phyloP scores from a whole-genome alignment of 805 yeast genomes.

The Sugiyamaella lignohabitans region DNA sequence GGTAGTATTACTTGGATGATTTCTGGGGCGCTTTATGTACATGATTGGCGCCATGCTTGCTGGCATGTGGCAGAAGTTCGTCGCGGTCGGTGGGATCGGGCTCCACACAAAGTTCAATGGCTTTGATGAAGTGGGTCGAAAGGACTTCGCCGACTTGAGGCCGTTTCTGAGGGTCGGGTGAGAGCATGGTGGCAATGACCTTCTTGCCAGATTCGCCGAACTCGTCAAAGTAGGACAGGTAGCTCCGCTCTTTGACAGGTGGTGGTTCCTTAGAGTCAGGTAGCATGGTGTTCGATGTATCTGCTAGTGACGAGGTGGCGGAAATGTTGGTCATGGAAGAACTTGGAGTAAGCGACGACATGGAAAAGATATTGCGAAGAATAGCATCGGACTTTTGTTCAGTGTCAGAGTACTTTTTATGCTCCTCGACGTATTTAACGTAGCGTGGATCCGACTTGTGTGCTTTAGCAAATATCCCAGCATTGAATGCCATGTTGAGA shows the following conservation, averaged over 20 bases:
- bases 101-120: conserved; percentile 18
- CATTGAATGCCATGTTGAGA: conserved; percentile 50
- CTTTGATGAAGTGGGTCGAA: conserved; percentile 11
- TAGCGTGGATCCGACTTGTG: conserved; percentile 23
- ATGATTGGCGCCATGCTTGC: not conserved
- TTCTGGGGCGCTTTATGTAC: not conserved
- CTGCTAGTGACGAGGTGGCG: too few species aligned
- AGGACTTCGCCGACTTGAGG: conserved; percentile 11
- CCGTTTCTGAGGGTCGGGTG: conserved; percentile 14
- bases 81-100: conserved; percentile 14
- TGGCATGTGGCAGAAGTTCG: not conserved
- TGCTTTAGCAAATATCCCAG: conserved; percentile 29
- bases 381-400: conserved; percentile 5
- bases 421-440: conserved; percentile 11
- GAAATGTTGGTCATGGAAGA: too few species aligned
- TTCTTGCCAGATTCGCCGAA: conserved; percentile 21
- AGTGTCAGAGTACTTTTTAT: conserved; percentile 10
- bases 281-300: not conserved
- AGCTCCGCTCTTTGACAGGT: not conserved
- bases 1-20: not conserved
- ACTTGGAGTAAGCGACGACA: too few species aligned
- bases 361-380: not conserved
- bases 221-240: conserved; percentile 13
- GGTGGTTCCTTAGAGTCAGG: not conserved
- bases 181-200: conserved; percentile 19